These are phyloP conservation scores for Pisolithus marmoratus DNA, from an alignment of 768 basidiomycete genomes.

Conservation along the genomic window DNA sequence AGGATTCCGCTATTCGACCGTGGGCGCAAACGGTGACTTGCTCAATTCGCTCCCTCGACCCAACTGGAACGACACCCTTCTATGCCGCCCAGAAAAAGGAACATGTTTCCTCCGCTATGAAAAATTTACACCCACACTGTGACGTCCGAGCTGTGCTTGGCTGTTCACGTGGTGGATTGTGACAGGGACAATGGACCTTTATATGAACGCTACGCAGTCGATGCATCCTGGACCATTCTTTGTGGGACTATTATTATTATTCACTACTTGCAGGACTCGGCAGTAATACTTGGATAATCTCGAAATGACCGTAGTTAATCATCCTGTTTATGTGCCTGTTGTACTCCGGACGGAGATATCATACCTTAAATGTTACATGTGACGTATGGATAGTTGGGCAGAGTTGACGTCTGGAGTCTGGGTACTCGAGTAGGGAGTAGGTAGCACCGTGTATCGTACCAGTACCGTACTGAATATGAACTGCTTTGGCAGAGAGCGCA, in stretches of 20 bases:
- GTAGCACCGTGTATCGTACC: too few relatives aligned
- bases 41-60: constrained; percentile 47
- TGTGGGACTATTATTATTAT: constrained; percentile 3
- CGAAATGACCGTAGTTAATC: background rate
- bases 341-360: background rate
- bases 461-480: too few relatives aligned
- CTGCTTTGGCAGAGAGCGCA: too few relatives aligned
- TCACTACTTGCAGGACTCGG: constrained; percentile 5
- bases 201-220: background rate
- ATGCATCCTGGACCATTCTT: constrained; percentile 11
- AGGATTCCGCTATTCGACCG: constrained; percentile 53
- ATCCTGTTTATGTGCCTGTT: background rate
- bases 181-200: constrained; percentile 6
- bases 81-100: constrained; percentile 56
- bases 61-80: constrained; percentile 74
- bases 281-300: background rate
- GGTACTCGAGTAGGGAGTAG: too few relatives aligned
- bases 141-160: constrained; percentile 20
- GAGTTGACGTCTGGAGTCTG: too few relatives aligned
- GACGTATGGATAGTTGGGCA: background rate
- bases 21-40: constrained; percentile 47
- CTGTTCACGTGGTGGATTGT: constrained; percentile 3
- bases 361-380: background rate
- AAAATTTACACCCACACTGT: constrained; percentile 12
- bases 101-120: constrained; percentile 50